A percentile compares a stretch with the other conserved stretches of the same genome.
These are phyloP conservation scores for Penicillium alfredii DNA, from an alignment of 495 filamentous ascomycete species.

Conservation along the genomic window DNA sequence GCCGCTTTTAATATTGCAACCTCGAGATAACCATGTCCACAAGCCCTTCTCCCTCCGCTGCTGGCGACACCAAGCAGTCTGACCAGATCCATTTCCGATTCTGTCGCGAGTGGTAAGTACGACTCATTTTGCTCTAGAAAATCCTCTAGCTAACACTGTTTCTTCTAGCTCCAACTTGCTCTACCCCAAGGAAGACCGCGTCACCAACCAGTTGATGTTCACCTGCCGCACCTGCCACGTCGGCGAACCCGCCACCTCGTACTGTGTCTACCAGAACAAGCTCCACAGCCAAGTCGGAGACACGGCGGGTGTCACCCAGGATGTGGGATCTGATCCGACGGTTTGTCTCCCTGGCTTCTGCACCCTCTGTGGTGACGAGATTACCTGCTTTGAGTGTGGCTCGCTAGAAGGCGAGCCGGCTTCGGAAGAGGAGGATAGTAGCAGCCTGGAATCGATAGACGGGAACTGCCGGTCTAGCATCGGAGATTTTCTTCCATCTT, in stretches of 20 bases:
- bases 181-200: constrained; percentile 86
- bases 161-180: constrained; percentile 79
- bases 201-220: constrained; percentile 60
- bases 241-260: constrained; percentile 73
- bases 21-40: constrained; percentile 47
- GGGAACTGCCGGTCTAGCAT: constrained; percentile 3
- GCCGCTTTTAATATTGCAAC: too few relatives aligned
- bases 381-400: constrained; percentile 45
- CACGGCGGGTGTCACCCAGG: constrained; percentile 93
- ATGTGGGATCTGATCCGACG: constrained; percentile 95
- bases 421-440: constrained; percentile 13
- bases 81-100: constrained; percentile 93
- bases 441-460: constrained; percentile 6
- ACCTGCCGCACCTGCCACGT: constrained; percentile 89
- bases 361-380: constrained; percentile 46
- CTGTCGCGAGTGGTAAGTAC: constrained; percentile 81
- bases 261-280: constrained; percentile 88
- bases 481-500: constrained; percentile 6
- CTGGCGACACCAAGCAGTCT: constrained; percentile 49
- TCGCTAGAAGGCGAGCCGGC: constrained; percentile 12
- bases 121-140: neutral
- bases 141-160: constrained; percentile 11
- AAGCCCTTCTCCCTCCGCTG: constrained; percentile 52
- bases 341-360: constrained; percentile 65
- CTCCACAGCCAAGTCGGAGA: constrained; percentile 84